These are phyloP conservation scores for Puccinia coronata DNA, from an alignment of 1,284 basidiomycete species.

Conservation along the genomic window DNA sequence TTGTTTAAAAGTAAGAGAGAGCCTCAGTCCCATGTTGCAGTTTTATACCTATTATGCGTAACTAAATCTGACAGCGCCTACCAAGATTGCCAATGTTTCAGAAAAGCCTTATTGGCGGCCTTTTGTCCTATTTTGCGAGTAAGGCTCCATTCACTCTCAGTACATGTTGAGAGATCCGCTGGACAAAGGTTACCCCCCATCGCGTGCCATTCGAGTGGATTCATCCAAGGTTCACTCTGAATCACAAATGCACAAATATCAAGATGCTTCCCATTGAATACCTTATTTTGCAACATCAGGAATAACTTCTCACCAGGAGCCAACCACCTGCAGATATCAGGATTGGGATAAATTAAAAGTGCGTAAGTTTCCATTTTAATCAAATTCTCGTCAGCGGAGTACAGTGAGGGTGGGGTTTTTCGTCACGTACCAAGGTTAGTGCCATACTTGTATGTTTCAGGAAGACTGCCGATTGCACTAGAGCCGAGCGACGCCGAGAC, in stretches of 20 bases:
- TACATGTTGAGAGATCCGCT: conserved; percentile 64
- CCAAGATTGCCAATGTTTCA: conserved; percentile 66
- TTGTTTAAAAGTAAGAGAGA: neutral
- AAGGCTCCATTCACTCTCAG: conserved; percentile 65
- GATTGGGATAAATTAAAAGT: neutral
- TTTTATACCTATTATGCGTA: neutral
- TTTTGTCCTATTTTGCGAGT: conserved; percentile 65
- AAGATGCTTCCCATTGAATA: neutral
- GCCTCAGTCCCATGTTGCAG: too few relatives aligned
- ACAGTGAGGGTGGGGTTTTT: too few relatives aligned
- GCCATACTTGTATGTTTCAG: conserved; percentile 36
- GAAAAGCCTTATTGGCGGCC: conserved; percentile 67
- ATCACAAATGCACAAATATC: neutral
- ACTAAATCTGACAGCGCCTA: conserved; percentile 1
- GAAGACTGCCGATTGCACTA: too few relatives aligned
- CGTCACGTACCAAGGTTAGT: conserved; percentile 21
- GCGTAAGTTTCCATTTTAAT: neutral
- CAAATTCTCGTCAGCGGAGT: too few relatives aligned
- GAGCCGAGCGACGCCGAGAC: too few relatives aligned
- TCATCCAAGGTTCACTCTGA: conserved; percentile 67
- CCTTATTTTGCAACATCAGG: neutral
- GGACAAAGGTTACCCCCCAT: conserved; percentile 70
- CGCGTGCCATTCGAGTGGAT: conserved; percentile 67
- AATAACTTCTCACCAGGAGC: conserved; percentile 32
- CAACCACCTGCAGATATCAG: conserved; percentile 32